Evolutionary conservation across 1,284 basidiomycete genomes (phyloP), one percentile per base, ranked within the genome.

Genomic region (Melanopsichium pennsylvanicum): DNA sequence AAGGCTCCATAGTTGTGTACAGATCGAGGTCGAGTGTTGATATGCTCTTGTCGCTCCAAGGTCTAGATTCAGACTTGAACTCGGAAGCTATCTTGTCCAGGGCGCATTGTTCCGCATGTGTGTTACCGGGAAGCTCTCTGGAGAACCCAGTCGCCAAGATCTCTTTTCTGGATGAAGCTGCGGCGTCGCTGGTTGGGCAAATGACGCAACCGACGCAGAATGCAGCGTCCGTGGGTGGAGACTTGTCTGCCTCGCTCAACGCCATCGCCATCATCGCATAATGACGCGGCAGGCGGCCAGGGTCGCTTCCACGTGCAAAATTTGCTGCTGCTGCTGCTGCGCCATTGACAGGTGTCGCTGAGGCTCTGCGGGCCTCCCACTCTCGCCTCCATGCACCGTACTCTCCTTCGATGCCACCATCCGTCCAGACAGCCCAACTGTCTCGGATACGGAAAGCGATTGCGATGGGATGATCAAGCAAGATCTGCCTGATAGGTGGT

Each of bases 1-100:
- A 99, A 11, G 96, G 96, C 80, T 99, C 96, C 86, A 99, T 88
- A 0, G 95, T 98, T 0, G 94, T 96, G 79, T 95, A 98, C 56
- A 93, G 87, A 74, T 91, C 88, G 22, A 88, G 85, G 35, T 84
- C 83, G 9, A 82, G 40, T 4, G 50, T 49, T 16, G 41, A 41
- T 2, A 47, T 22, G 0, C 21, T 29, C 3, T n/a, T n/a, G 13
- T 37, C 12, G 16, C 27, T 35, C 15, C 35, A 26, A 0, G 22
- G 37, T 10, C 44, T 42, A 2, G 45, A 36, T 6, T 34, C 45
- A 2, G 26, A 23, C 15, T 39, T 21, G 16, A 55, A 69, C 16
- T 63, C 31, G 47, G 29, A 82, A 81, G 43, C 36, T 12, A 89
- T 87, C 79, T 97, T 97, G 34, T 86, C 82, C 39, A 98, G 84